Evolutionary conservation across 495 filamentous ascomycete genomes (phyloP).

Genomic region (Annulohypoxylon nitens): DNA sequence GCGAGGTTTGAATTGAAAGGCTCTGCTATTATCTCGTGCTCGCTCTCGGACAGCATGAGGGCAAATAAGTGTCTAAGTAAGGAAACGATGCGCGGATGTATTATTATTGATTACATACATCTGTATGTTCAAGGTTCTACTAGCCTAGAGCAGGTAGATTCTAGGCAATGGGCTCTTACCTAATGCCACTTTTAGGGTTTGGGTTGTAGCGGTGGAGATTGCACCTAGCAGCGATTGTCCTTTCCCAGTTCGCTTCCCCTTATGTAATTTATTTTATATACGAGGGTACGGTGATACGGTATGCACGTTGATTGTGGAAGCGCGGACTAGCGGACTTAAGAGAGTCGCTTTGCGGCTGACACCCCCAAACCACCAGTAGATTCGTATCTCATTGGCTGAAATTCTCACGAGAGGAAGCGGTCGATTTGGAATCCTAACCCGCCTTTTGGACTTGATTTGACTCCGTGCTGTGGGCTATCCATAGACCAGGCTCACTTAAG

Average conservation of each 20-base stretch:
- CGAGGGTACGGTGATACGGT: conserved; percentile 8
- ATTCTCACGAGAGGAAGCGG: background rate
- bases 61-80: background rate
- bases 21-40: background rate
- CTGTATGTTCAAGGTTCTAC: background rate
- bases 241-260: background rate
- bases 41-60: background rate
- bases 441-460: too few relatives aligned
- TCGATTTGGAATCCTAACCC: conserved; percentile 7
- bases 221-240: background rate
- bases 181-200: background rate
- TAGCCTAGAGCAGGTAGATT: background rate
- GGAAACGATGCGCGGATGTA: conserved; percentile 18
- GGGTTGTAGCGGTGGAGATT: conserved; percentile 4
- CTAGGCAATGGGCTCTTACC: background rate
- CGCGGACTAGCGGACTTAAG: conserved; percentile 4
- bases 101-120: conserved; percentile 3
- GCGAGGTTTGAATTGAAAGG: background rate
- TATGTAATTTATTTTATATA: background rate
- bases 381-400: conserved; percentile 13
- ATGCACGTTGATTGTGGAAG: background rate
- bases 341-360: conserved; percentile 25
- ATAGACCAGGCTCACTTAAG: background rate
- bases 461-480: background rate
- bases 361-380: background rate